Evolutionary conservation across 345 rosid species (phyloP).

Genomic region (Isatis tinctoria): DNA sequence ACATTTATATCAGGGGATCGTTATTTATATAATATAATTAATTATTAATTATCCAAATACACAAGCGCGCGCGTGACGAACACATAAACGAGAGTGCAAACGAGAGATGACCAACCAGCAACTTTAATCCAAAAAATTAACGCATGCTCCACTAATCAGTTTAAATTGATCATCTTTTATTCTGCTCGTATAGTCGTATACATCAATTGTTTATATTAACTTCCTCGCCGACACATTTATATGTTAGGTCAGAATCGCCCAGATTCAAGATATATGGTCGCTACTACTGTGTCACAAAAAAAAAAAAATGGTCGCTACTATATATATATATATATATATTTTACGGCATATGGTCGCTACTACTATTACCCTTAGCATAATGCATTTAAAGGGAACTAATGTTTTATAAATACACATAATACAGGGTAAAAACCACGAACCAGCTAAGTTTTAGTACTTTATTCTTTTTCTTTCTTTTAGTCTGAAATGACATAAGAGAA

Average conservation of each 20-base stretch:
- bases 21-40: background rate
- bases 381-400: background rate
- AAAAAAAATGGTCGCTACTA: no score
- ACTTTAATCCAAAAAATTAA: background rate
- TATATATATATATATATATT: no score
- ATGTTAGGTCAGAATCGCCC: slow-evolving; percentile 16
- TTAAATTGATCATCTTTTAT: slow-evolving; percentile 1
- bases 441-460: background rate
- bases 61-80: background rate
- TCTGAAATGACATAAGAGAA: background rate
- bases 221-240: slow-evolving; percentile 9
- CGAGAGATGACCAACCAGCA: background rate
- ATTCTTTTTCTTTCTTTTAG: no score
- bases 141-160: slow-evolving; percentile 9
- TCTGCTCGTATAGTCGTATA: background rate
- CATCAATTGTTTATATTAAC: background rate
- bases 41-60: background rate
- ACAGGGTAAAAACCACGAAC: background rate
- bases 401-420: background rate
- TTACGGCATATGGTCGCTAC: background rate
- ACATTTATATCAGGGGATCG: no score
- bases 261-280: slow-evolving; percentile 7
- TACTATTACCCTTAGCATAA: background rate
- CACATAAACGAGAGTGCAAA: background rate
- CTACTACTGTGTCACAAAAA: no score